Evolutionary conservation across 495 filamentous ascomycete species (phyloP), one percentile per base, ranked within the genome.

Genomic region (Hypoxylon fragiforme): DNA sequence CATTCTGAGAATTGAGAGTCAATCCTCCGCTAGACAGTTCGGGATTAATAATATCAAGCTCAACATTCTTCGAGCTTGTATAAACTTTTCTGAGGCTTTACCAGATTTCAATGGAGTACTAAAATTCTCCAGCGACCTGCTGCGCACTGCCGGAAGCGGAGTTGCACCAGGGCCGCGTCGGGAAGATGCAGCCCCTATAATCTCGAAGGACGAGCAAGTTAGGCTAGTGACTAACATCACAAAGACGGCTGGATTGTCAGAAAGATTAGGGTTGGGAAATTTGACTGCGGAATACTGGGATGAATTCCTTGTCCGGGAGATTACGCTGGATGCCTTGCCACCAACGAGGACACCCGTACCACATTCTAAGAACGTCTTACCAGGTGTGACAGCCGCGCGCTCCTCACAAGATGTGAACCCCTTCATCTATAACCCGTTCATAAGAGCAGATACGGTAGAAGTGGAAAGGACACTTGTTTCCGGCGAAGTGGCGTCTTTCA

Each of bases 281-380:
- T 66, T 92, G 37, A 79, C 86, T 47, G 90, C 89, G 13, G 87
- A 92, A 44, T 98, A 95, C 63, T 98, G 94, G 94, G 94, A 98
- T 68, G 88, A 92, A 39, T 97, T 98, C 63, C 78, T 98, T 0
- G 77, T 98, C 32, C 83, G 94, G 24, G 91, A 85, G 54, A 77
- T 98, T 24, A 83, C 88, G 39, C 68, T 94, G 19, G 76, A 81
- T 46, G 68, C 78, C 12, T 59, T 78, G 28, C 67, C 77, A 12
- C 40, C 57, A 9, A 72, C 71, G 7, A 67, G 73, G 54, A 78
- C 78, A n/a, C 85, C 91, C 13, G 81, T 88, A 52, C 78, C 87
- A 6, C 91, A 90, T 57, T 81, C 77, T 2, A 87, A 83, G 57
- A 81, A 79, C 22, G 86, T 92, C 38, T 70, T 96, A 8, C 82